Evolutionary conservation across 345 rosid species (phyloP).

Genomic region (Eucalyptus curtisii): DNA sequence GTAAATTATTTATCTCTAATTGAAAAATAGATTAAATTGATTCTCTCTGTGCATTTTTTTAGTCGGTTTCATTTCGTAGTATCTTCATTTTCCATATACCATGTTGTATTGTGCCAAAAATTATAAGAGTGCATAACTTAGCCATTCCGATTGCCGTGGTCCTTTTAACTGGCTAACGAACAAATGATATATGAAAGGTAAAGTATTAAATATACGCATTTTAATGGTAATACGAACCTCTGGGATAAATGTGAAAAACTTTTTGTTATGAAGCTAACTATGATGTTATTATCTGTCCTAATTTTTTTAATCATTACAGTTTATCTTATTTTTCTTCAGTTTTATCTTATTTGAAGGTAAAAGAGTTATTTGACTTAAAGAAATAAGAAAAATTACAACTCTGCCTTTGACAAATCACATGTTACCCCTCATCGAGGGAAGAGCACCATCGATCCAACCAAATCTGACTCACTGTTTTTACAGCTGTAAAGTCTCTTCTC

Average conservation of each 20-base stretch:
- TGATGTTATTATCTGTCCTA: not conserved
- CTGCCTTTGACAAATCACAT: not conserved
- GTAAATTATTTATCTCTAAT: not conserved
- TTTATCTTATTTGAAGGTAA: not conserved
- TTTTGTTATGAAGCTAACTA: not conserved
- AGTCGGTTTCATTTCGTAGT: no score
- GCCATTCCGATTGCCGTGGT: rapidly evolving
- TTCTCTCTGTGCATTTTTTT: not conserved
- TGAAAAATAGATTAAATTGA: not conserved
- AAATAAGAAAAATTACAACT: not conserved
- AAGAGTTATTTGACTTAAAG: not conserved
- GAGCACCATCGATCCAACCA: no score
- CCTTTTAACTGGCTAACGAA: no score
- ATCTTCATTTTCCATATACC: not conserved
- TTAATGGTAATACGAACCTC: not conserved
- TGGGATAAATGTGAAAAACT: not conserved
- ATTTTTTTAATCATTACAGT: not conserved
- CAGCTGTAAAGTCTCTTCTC: not conserved
- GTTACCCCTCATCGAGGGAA: not conserved
- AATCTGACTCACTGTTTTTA: not conserved
- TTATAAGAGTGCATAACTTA: not conserved
- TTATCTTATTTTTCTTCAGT: not conserved
- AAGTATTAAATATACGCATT: no score
- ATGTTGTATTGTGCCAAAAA: not conserved
- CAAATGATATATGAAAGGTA: no score